A percentile compares a stretch with the other conserved stretches of the same genome.
These are phyloP conservation scores for Trametes cingulata DNA, from an alignment of 768 basidiomycete species.

Conservation along the genomic window DNA sequence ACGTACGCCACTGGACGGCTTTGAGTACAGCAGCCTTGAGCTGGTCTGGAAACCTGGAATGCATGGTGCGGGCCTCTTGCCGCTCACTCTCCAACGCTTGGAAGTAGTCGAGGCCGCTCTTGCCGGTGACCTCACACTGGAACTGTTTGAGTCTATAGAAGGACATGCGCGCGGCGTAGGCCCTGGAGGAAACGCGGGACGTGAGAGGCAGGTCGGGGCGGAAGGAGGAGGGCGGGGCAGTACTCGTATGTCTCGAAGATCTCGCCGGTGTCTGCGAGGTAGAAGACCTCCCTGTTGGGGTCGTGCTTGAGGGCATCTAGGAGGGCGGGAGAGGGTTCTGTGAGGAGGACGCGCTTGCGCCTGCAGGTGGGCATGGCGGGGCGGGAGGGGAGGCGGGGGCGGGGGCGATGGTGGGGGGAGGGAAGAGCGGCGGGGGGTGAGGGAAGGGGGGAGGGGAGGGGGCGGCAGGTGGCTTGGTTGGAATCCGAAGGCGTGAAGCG, in stretches of 20 bases:
- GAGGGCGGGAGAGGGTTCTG: slow-evolving; percentile 72
- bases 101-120: slow-evolving; percentile 91
- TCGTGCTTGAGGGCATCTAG: slow-evolving; percentile 63
- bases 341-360: slow-evolving; percentile 88
- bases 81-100: slow-evolving; percentile 90
- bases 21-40: slow-evolving; percentile 90
- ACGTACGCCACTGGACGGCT: slow-evolving; percentile 97
- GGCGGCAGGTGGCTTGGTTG: slow-evolving; percentile 30
- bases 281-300: slow-evolving; percentile 80
- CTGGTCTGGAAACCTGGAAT: slow-evolving; percentile 88
- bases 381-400: slow-evolving; percentile 32
- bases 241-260: slow-evolving; percentile 97
- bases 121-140: slow-evolving; percentile 96
- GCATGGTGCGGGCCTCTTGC: slow-evolving; percentile 85
- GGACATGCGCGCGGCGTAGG: slow-evolving; percentile 89
- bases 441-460: slow-evolving; percentile 39
- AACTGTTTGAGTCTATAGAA: slow-evolving; percentile 95
- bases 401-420: slow-evolving; percentile 43
- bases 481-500: slow-evolving; percentile 32
- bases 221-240: slow-evolving; percentile 40
- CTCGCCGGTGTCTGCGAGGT: slow-evolving; percentile 93
- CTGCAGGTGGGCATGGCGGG: slow-evolving; percentile 79
- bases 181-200: slow-evolving; percentile 37
- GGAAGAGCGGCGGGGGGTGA: slow-evolving; percentile 42
- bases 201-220: slow-evolving; percentile 23